phyloP scores from a whole-genome alignment of 2,329 filamentous ascomycete species.

The Sporothrix variecibatus region DNA sequence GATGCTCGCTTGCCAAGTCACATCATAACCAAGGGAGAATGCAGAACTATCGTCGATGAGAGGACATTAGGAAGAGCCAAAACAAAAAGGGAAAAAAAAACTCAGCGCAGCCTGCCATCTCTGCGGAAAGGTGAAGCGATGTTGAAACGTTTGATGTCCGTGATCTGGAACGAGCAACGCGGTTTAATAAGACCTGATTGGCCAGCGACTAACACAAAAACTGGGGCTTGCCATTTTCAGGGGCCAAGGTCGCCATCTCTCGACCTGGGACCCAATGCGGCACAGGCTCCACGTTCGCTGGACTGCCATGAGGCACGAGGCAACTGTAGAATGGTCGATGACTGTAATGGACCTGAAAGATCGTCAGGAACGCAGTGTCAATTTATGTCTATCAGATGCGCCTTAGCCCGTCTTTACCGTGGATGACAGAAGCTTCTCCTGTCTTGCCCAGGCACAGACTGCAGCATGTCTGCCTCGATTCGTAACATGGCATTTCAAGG shows the following conservation, averaged over 20 bases:
- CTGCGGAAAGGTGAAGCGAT: conserved; percentile 22
- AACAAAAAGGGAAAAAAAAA: background rate
- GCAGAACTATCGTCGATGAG: background rate
- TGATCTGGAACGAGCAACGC: conserved; percentile 17
- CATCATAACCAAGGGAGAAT: background rate
- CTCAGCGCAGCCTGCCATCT: background rate
- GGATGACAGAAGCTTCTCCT: background rate
- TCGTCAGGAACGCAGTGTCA: background rate
- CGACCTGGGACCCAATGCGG: conserved; percentile 11
- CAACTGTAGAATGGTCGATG: background rate
- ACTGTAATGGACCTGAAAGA: background rate
- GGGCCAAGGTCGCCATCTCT: background rate
- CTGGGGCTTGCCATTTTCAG: background rate
- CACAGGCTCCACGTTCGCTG: background rate
- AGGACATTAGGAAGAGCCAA: background rate
- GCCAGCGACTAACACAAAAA: background rate
- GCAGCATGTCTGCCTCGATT: background rate
- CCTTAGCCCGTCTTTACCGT: conserved; percentile 1
- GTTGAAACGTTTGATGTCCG: conserved; percentile 28
- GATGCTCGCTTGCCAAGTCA: background rate
- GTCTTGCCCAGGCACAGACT: background rate
- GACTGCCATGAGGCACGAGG: background rate
- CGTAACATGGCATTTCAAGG: background rate
- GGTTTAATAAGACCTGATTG: background rate
- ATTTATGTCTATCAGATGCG: conserved; percentile 7